A percentile compares a stretch with the other conserved stretches of the same genome.
Conservation (phyloP, 306 rosid genomes). For the Casuarina cunninghamiana region DNA sequence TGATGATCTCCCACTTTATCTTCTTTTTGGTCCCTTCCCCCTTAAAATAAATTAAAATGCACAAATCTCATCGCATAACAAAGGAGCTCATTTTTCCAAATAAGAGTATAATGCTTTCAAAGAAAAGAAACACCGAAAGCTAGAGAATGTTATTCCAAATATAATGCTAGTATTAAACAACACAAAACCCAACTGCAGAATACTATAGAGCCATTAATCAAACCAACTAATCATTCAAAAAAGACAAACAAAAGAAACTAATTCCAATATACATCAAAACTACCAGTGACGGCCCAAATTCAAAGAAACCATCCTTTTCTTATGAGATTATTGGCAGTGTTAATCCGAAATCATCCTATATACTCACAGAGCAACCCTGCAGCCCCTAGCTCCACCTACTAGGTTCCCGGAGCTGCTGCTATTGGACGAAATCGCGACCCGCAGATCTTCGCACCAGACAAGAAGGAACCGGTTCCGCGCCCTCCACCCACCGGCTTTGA, state of each 20-base stretch:
- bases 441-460: slow-evolving; percentile 51
- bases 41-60: background rate
- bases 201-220: background rate
- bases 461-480: slow-evolving; percentile 53
- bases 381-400: slow-evolving; percentile 40
- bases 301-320: background rate
- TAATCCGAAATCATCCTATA: background rate
- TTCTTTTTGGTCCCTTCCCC: background rate
- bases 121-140: slow-evolving; percentile 1
- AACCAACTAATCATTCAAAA: background rate
- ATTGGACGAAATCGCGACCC: slow-evolving; percentile 42
- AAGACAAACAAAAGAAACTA: background rate
- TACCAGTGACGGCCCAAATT: background rate
- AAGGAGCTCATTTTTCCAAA: background rate
- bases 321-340: background rate
- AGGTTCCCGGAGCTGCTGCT: slow-evolving; percentile 45
- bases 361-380: slow-evolving; percentile 65
- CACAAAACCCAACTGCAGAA: background rate
- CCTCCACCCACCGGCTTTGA: slow-evolving; percentile 71
- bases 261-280: background rate
- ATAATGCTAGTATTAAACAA: background rate
- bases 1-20: background rate
- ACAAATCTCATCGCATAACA: background rate
- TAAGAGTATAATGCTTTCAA: background rate
- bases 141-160: background rate